Evolutionary conservation across 768 basidiomycete genomes (phyloP).

Genomic region (Psilocybe sp.): DNA sequence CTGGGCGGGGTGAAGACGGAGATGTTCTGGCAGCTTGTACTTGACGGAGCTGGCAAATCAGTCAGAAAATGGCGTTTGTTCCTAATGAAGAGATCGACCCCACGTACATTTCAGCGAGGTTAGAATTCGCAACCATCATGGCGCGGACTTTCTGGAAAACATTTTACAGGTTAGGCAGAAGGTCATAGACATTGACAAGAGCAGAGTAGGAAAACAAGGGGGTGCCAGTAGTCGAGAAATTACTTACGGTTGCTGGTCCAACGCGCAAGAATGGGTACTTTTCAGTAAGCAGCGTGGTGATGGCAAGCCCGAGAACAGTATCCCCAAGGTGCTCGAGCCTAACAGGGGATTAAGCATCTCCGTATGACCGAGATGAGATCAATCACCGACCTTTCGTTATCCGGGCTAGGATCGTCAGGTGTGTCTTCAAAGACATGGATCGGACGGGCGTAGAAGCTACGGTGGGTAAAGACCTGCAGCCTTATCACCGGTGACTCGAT

Average conservation of each 20-base stretch:
- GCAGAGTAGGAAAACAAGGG: conserved; percentile 1
- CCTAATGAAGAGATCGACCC: conserved; percentile 2
- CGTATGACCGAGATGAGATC: background rate
- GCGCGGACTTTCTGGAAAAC: conserved; percentile 69
- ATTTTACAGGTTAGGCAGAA: conserved; percentile 1
- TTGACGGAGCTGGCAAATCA: conserved; percentile 46
- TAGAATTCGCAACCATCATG: conserved; percentile 70
- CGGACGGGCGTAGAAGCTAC: conserved; percentile 66
- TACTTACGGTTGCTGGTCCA: conserved; percentile 70
- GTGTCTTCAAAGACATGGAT: conserved; percentile 76
- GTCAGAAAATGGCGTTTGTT: background rate
- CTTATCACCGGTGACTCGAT: conserved; percentile 46
- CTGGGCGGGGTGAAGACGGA: conserved; percentile 71
- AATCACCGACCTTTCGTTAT: conserved; percentile 67
- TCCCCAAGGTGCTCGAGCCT: conserved; percentile 81
- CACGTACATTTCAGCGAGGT: conserved; percentile 65
- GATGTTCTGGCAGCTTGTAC: conserved; percentile 60
- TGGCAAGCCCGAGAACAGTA: conserved; percentile 63
- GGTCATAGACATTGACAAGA: too few species aligned
- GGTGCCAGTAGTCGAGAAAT: background rate
- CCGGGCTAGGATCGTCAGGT: conserved; percentile 69
- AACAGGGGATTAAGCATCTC: conserved; percentile 1
- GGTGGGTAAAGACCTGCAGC: conserved; percentile 70
- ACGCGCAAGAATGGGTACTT: conserved; percentile 70
- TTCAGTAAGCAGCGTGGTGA: conserved; percentile 62